Base-by-base conservation (phyloP, 208 protist genomes). In the Crithidia bombi region DNA sequence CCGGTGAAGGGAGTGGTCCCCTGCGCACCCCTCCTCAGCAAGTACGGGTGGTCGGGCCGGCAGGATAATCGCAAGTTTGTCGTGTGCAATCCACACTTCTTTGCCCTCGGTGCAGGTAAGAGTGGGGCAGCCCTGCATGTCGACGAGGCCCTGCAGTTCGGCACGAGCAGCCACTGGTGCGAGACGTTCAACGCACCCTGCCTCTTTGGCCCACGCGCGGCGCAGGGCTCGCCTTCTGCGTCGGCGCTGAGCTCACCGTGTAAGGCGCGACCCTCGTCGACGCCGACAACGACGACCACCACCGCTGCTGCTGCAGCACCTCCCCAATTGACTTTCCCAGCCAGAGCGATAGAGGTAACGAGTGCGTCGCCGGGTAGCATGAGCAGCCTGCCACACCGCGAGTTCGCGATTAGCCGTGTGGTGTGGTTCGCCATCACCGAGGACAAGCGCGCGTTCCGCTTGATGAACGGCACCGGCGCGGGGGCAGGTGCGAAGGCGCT, bases 91-190 rank as follows among this genome's bases (percentile, higher is more conserved):
- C 62, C 71, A 3, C 69, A 76, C 32, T 91, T 85, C 39, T 67
- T 88, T 30, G 75, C 81, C 5, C 72, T 91, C 14, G 86, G 86
- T 0, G 86, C 78, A 15, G 86, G 86, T 30, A 58, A 75, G 17
- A 74, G 77, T 33, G 86, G 86, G 11, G 79, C 86, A 0, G 82
- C 86, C 6, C 54, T 91, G 14, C 86, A 78, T 62, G 59, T 91
- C 0, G 83, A 89, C 52, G 75, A 63, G 28, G 61, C 73, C 28
- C 61, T 91, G n/a, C 74, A 81, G 62, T 81, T 74, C 50, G 82
- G 86, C 38, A 84, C 74, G 21, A 91, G 78, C 69, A 89, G 83
- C 66, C 21, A 52, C 14, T 69, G 73, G 66, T 91, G 83, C 54
- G 68, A 65, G 4, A 91, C 86, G 1, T 91, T 84, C 56, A 63